A percentile compares a stretch with the other conserved stretches of the same genome.
Conservation (phyloP, 2,329 filamentous ascomycete genomes). For the Kalmusia sp. region DNA sequence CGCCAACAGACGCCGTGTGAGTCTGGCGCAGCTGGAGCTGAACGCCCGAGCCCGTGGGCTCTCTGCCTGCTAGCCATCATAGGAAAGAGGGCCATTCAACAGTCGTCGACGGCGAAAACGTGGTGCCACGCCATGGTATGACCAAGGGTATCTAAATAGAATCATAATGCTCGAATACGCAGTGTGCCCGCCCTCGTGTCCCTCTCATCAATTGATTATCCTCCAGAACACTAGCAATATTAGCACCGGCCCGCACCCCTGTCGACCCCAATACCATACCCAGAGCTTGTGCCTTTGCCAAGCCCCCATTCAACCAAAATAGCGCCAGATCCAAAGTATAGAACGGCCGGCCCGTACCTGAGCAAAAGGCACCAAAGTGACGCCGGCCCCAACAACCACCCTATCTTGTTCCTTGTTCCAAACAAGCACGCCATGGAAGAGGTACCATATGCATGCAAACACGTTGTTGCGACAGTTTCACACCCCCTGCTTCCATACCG, state of each 20-base stretch:
- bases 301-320: constrained; percentile 6
- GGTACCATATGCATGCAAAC: not conserved
- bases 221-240: constrained; percentile 7
- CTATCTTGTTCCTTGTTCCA: not conserved
- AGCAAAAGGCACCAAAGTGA: not conserved
- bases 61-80: constrained; percentile 9
- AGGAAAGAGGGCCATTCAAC: constrained; percentile 6
- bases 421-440: not conserved
- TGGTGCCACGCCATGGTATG: constrained; percentile 2
- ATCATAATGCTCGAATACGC: constrained; percentile 15
- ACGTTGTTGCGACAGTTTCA: constrained; percentile 20
- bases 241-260: constrained; percentile 2
- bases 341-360: not conserved
- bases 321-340: constrained; percentile 9
- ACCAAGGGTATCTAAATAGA: constrained; percentile 39
- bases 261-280: constrained; percentile 1
- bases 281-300: constrained; percentile 6
- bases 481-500: constrained; percentile 39
- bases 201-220: constrained; percentile 7
- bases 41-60: no score
- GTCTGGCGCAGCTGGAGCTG: constrained; percentile 18
- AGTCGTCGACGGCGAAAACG: not conserved
- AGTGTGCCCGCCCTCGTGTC: not conserved
- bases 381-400: not conserved
- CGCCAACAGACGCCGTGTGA: constrained; percentile 32